Conservation (phyloP, 2,329 filamentous ascomycete genomes). For the Pestalotiopsis fici region DNA sequence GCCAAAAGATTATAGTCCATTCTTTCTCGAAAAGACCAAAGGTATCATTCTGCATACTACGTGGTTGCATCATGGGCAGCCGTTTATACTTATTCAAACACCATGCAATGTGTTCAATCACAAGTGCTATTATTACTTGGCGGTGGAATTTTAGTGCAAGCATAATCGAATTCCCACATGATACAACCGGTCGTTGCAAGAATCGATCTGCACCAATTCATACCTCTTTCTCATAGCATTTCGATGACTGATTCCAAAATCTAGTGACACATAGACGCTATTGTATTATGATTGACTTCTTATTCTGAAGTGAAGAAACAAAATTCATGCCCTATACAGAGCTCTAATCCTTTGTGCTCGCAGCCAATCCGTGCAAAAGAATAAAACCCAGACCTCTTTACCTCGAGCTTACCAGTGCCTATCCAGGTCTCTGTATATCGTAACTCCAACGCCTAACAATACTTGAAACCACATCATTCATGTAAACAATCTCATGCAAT, state of each 20-base stretch:
- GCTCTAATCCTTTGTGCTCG: neutral
- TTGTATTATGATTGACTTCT: neutral
- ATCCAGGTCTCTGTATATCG: neutral
- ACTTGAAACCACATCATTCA: neutral
- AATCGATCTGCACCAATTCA: no score
- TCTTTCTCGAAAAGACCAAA: no score
- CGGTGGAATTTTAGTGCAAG: no score
- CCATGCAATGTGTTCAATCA: no score
- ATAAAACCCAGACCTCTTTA: neutral
- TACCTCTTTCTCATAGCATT: no score
- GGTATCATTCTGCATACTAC: no score
- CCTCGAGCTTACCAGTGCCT: neutral
- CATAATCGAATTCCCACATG: no score
- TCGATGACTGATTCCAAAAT: neutral
- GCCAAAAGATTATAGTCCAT: no score
- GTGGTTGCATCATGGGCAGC: no score
- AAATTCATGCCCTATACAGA: neutral
- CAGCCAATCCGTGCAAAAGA: neutral
- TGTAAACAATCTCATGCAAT: neutral
- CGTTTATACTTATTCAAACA: no score
- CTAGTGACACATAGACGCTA: neutral
- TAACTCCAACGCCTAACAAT: neutral
- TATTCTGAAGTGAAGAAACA: neutral
- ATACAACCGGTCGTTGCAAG: no score
- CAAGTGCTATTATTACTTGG: no score